phyloP scores from a whole-genome alignment of 2,329 filamentous ascomycete genomes.

The Cladosporium sp. region DNA sequence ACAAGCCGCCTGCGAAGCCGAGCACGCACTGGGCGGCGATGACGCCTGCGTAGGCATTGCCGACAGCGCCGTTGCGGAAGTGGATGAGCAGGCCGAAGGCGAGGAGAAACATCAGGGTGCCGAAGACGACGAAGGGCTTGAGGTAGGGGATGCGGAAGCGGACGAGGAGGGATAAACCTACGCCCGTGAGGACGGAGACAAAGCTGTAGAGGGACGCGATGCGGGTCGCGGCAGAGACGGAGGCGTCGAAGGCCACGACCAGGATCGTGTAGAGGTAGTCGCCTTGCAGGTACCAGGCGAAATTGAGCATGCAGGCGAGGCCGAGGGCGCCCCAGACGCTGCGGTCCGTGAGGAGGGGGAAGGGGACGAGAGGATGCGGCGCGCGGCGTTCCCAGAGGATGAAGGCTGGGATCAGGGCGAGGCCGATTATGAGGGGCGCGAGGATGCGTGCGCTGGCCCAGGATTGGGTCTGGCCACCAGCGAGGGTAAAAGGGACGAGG shows the following conservation, averaged over 20 bases:
- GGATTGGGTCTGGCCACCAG: slow-evolving; percentile 42
- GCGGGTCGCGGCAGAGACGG: slow-evolving; percentile 50
- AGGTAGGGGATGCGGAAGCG: slow-evolving; percentile 50
- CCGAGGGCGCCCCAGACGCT: slow-evolving; percentile 58
- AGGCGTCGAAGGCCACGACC: slow-evolving; percentile 55
- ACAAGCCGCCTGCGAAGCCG: slow-evolving; percentile 58
- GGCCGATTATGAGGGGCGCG: slow-evolving; percentile 46
- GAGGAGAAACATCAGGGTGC: slow-evolving; percentile 56
- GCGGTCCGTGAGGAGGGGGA: slow-evolving; percentile 56
- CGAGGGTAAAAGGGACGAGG: slow-evolving; percentile 49
- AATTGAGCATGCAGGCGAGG: slow-evolving; percentile 52
- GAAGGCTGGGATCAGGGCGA: slow-evolving; percentile 45
- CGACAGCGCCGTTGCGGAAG: slow-evolving; percentile 49
- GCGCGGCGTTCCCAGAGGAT: slow-evolving; percentile 49
- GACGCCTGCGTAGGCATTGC: slow-evolving; percentile 47
- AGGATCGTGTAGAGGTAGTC: slow-evolving; percentile 61
- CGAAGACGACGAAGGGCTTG: slow-evolving; percentile 58
- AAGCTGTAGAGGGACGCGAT: slow-evolving; percentile 56
- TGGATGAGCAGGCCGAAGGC: slow-evolving; percentile 60
- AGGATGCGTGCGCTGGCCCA: slow-evolving; percentile 50
- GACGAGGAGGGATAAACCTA: slow-evolving; percentile 51
- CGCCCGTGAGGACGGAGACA: slow-evolving; percentile 52
- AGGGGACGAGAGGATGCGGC: slow-evolving; percentile 53
- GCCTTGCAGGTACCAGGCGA: slow-evolving; percentile 57
- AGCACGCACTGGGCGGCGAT: slow-evolving; percentile 58